Percentiles rank a stretch among this genome's conserved stretches.
Evolutionary conservation across 139 green algal species (phyloP).

Genomic region (Nannochloris sp.): DNA sequence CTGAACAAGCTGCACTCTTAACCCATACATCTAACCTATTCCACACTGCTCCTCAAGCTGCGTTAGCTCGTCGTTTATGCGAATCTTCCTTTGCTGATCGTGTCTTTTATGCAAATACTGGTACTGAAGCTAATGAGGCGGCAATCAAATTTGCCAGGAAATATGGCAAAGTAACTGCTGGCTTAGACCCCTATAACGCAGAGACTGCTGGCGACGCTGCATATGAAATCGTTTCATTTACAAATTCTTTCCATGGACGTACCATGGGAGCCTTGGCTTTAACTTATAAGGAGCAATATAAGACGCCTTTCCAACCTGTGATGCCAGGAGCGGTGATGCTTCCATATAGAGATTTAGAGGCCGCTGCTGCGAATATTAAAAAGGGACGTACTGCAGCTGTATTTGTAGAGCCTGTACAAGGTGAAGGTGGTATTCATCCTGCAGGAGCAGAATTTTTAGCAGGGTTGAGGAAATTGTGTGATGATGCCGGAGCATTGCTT

Average conservation of each 20-base stretch:
- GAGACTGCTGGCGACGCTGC: conserved; percentile 38
- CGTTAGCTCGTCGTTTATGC: conserved; percentile 85
- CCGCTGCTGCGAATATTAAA: conserved; percentile 33
- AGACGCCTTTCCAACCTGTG: conserved; percentile 90
- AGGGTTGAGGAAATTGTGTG: conserved; percentile 84
- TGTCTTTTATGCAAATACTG: conserved; percentile 95
- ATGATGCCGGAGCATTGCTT: conserved; percentile 87
- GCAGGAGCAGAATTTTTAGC: conserved; percentile 47
- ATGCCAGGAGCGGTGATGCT: conserved; percentile 63
- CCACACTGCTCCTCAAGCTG: conserved; percentile 82
- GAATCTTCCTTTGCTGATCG: conserved; percentile 88
- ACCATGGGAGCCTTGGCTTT: conserved; percentile 94
- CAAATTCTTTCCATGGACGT: conserved; percentile 90
- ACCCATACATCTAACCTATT: conserved; percentile 94
- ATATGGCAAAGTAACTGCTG: conserved; percentile 66
- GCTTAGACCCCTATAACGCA: conserved; percentile 63
- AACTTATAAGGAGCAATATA: conserved; percentile 94
- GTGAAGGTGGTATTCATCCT: conserved; percentile 24
- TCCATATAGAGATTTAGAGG: conserved; percentile 65
- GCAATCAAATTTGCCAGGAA: conserved; percentile 99
- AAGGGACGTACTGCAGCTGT: conserved; percentile 81
- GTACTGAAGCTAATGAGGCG: conserved; percentile 97
- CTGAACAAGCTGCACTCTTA: conserved; percentile 72
- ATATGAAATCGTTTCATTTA: conserved; percentile 92
- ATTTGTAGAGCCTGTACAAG: conserved; percentile 97